Base-by-base conservation (phyloP, 257 asterid species). In the Nicotiana noctiflora region DNA sequence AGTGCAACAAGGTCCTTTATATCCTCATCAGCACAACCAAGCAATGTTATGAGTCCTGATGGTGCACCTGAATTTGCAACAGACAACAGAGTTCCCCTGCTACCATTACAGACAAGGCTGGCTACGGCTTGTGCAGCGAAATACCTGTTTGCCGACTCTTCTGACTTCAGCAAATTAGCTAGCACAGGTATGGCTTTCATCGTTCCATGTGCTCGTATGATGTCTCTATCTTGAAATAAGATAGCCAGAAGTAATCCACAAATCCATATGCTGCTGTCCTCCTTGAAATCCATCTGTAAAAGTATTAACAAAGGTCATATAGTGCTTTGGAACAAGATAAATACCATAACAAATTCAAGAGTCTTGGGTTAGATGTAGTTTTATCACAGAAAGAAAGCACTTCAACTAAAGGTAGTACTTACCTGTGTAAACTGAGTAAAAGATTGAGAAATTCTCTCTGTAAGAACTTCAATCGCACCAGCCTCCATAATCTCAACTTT, bases 51-150 rank as follows among this genome's bases (percentile, higher is more conserved):
- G 85, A 96, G 97, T 81, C 99, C 99, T 9, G 89, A 88, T 12
- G 99, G 94, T 23, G 93, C 93, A 62, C 99, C 99, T 62, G 99
- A 94, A 88, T 94, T 96, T 57, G 99, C 97, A 80, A 94, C 97
- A 37, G 99, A 96, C 46, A 96, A 94, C 86, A 96, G 99, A 83
- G 99, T 96, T 84, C 99, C 99, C 86, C 99, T 87, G 97, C 95
- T 96, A 61, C 99, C 99, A 62, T 96, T 94, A 83, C 98, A 93
- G 78, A 96, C 98, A 77, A 96, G 98, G 88, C 99, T 96, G 55
- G 94, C 91, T 79, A 94, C 90, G 34, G 94, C 98, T 83, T 96
- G 98, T 70, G 99, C 98, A 66, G 99, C 96, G 85, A 96, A 94
- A 85, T 96, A 96, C 88, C 98, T 89, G 89, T 86, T 90, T 53